A percentile compares a stretch with the other conserved stretches of the same genome.
phyloP scores from a whole-genome alignment of 805 yeast species.

The Candida railenensis region DNA sequence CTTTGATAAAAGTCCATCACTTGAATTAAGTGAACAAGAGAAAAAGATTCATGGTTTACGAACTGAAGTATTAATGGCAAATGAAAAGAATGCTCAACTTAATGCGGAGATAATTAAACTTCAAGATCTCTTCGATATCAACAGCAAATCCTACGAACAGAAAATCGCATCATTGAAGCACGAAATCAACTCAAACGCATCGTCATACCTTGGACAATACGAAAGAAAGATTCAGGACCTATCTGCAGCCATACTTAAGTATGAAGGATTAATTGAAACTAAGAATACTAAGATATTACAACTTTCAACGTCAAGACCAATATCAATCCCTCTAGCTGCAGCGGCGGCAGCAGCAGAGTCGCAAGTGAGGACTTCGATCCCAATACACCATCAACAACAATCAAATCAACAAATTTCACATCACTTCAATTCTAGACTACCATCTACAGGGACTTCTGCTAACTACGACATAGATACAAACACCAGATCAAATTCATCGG shows the following conservation, averaged over 20 bases:
- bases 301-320: constrained; percentile 35
- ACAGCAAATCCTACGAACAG: constrained; percentile 20
- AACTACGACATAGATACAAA: neutral
- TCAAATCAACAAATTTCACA: neutral
- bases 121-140: constrained; percentile 13
- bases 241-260: constrained; percentile 24
- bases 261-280: constrained; percentile 37
- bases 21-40: constrained; percentile 8
- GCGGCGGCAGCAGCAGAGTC: neutral
- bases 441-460: neutral
- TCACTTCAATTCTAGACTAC: neutral
- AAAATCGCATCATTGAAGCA: constrained; percentile 20
- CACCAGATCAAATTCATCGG: constrained; percentile 10
- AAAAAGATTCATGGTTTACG: constrained; percentile 10
- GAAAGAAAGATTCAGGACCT: constrained; percentile 38
- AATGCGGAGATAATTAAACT: constrained; percentile 16
- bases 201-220: constrained; percentile 22
- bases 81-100: constrained; percentile 19
- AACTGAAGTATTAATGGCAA: constrained; percentile 15
- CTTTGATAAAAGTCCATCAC: neutral
- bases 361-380: neutral
- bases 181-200: constrained; percentile 26
- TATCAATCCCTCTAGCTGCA: constrained; percentile 26
- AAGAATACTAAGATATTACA: constrained; percentile 34
- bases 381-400: neutral